phyloP scores from a whole-genome alignment of 2,329 filamentous ascomycete species.

The Corinectria fuckeliana region DNA sequence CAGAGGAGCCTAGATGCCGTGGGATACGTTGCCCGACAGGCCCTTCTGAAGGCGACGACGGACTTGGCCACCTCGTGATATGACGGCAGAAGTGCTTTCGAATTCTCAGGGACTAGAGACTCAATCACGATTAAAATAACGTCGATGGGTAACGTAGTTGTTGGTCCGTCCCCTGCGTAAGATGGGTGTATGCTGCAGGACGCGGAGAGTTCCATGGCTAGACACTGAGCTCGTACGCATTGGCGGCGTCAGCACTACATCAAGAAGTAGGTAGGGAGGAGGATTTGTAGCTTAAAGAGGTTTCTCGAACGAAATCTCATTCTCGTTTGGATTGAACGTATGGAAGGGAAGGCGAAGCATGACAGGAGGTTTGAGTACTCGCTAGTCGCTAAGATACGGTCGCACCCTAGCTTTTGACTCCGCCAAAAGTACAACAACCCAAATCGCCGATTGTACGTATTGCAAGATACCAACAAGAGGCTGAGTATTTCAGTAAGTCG shows the following conservation, averaged over 20 bases:
- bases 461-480: too few relatives aligned
- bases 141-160: slow-evolving; percentile 10
- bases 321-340: too few relatives aligned
- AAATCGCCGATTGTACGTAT: too few relatives aligned
- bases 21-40: slow-evolving; percentile 6
- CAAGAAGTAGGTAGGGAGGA: background rate
- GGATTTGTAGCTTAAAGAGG: too few relatives aligned
- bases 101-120: background rate
- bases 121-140: slow-evolving; percentile 23
- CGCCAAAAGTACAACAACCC: too few relatives aligned
- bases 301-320: too few relatives aligned
- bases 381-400: too few relatives aligned
- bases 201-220: background rate
- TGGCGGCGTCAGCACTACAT: background rate
- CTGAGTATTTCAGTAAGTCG: too few relatives aligned
- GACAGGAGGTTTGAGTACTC: too few relatives aligned
- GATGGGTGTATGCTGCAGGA: background rate
- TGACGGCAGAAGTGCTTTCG: slow-evolving; percentile 10
- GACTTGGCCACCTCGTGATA: slow-evolving; percentile 10
- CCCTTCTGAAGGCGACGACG: slow-evolving; percentile 14
- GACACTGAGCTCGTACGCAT: background rate
- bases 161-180: background rate
- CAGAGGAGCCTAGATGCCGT: slow-evolving; percentile 13
- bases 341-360: too few relatives aligned
- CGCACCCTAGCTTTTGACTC: too few relatives aligned